phyloP scores from a whole-genome alignment of 495 filamentous ascomycete genomes.

The Aspergillus baeticus region DNA sequence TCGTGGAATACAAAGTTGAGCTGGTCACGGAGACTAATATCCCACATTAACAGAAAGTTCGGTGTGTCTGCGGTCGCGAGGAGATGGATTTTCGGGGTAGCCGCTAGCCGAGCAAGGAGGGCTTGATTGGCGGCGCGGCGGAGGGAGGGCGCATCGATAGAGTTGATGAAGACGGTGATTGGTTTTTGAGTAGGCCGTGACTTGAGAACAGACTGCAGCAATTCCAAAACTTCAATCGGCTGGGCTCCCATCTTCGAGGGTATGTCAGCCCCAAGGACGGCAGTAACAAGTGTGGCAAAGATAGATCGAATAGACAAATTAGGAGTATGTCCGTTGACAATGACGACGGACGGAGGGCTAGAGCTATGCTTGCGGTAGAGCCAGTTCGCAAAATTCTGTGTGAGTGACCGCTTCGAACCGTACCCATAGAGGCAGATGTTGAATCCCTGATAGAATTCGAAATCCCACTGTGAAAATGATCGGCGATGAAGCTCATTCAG shows the following conservation, averaged over 20 bases:
- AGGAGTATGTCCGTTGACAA: conserved; percentile 85
- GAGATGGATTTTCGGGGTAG: conserved; percentile 71
- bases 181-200: conserved; percentile 37
- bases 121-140: conserved; percentile 68
- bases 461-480: conserved; percentile 88
- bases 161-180: conserved; percentile 77
- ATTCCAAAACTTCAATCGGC: conserved; percentile 63
- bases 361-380: conserved; percentile 49
- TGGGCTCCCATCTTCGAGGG: conserved; percentile 58
- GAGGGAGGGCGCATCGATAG: conserved; percentile 75
- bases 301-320: conserved; percentile 77
- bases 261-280: conserved; percentile 56
- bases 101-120: conserved; percentile 71
- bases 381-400: conserved; percentile 75
- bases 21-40: conserved; percentile 70
- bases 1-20: conserved; percentile 92
- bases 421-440: conserved; percentile 91
- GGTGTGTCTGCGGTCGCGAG: conserved; percentile 84
- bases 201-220: conserved; percentile 59
- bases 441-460: conserved; percentile 87
- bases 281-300: conserved; percentile 67
- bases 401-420: conserved; percentile 78
- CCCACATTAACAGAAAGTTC: conserved; percentile 86
- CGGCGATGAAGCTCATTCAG: conserved; percentile 73
- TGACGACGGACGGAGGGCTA: conserved; percentile 61